Conservation (phyloP, 805 yeast genomes). For the Candida dendrica region DNA sequence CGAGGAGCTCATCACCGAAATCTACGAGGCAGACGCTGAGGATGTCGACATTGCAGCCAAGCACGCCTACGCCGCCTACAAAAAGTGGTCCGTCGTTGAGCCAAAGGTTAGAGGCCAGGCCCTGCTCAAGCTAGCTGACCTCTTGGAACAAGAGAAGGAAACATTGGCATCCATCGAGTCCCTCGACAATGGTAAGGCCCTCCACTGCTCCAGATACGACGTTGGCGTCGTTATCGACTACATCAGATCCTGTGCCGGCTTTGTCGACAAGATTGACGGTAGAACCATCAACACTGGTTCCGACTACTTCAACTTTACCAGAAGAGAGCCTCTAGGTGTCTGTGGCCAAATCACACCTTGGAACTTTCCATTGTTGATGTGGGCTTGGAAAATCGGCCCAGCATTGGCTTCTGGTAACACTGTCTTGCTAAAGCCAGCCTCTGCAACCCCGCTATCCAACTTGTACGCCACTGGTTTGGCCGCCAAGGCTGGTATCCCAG, state of each 20-base stretch:
- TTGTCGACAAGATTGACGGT: conserved; percentile 46
- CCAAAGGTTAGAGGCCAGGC: conserved; percentile 36
- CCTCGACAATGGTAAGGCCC: conserved; percentile 47
- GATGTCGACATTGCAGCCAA: conserved; percentile 47
- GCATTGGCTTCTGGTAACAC: conserved; percentile 64
- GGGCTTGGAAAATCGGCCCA: conserved; percentile 65
- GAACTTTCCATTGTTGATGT: conserved; percentile 66
- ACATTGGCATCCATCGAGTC: conserved; percentile 43
- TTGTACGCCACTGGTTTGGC: conserved; percentile 45
- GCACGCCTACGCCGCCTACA: conserved; percentile 66
- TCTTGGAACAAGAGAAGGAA: conserved; percentile 41
- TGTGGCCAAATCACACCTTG: conserved; percentile 69
- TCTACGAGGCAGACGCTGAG: conserved; percentile 42
- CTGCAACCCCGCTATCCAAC: conserved; percentile 62
- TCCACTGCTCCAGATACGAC: conserved; percentile 41
- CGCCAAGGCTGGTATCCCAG: conserved; percentile 55
- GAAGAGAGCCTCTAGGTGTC: conserved; percentile 61
- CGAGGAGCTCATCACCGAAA: conserved; percentile 50
- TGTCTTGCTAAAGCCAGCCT: conserved; percentile 56
- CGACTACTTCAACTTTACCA: conserved; percentile 45
- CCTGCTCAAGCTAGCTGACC: conserved; percentile 40
- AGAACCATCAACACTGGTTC: conserved; percentile 41
- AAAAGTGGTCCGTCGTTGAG: conserved; percentile 39
- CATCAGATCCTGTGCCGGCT: conserved; percentile 47
- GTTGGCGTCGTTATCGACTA: conserved; percentile 38